Percentiles rank a stretch among this genome's conserved stretches.
These are phyloP conservation scores for Sclerotinia glacialis DNA, from an alignment of 2,329 filamentous ascomycete species.

Conservation along the genomic window DNA sequence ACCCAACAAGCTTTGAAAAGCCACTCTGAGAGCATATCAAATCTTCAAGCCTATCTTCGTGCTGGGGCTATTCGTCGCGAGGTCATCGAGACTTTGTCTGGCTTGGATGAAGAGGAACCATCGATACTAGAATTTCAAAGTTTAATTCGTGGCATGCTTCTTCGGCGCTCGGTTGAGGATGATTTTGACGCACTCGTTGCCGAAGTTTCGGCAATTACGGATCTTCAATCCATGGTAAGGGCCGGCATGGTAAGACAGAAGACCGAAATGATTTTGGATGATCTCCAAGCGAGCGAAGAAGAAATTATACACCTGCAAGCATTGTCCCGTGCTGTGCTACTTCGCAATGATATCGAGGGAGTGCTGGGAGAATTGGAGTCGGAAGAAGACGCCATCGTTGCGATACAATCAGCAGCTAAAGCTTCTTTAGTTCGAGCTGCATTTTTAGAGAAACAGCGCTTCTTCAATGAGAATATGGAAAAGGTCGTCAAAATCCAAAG, in stretches of 20 bases:
- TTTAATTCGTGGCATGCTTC: conserved; percentile 59
- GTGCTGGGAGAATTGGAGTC: conserved; percentile 75
- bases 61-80: conserved; percentile 54
- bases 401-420: conserved; percentile 71
- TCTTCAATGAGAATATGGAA: conserved; percentile 95
- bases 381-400: conserved; percentile 73
- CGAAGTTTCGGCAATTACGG: conserved; percentile 55
- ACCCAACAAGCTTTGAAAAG: conserved; percentile 54
- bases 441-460: conserved; percentile 82
- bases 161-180: conserved; percentile 49
- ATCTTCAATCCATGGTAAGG: conserved; percentile 65
- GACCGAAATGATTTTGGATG: conserved; percentile 61
- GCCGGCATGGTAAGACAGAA: conserved; percentile 63
- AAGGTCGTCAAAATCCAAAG: conserved; percentile 99
- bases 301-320: conserved; percentile 71
- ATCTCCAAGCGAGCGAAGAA: conserved; percentile 66
- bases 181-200: conserved; percentile 56
- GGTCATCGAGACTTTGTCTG: conserved; percentile 48
- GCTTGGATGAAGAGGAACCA: conserved; percentile 47
- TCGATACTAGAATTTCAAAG: conserved; percentile 56
- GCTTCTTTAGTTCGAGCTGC: conserved; percentile 69
- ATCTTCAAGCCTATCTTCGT: conserved; percentile 43
- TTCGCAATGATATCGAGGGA: conserved; percentile 69
- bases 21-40: conserved; percentile 41
- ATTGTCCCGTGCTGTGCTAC: conserved; percentile 73